Evolutionary conservation across 495 filamentous ascomycete species (phyloP), one percentile per base, ranked within the genome.

Genomic region (Neurospora intermedia): DNA sequence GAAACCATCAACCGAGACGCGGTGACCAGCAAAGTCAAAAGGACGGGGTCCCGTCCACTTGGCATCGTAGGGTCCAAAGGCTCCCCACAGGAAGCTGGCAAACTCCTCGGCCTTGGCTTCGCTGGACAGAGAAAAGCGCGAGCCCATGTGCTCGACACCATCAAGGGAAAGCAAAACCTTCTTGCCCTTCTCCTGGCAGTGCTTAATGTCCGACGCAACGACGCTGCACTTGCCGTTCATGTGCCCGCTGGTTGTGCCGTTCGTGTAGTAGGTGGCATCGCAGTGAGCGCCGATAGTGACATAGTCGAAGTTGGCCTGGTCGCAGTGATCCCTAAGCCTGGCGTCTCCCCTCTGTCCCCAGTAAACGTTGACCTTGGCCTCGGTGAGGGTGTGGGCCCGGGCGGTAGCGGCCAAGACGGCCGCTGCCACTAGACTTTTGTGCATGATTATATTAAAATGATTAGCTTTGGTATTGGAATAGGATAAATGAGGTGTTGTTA

Each of bases 161-260:
- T 89, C 89, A 40, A 92, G 84, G 40, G 89, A 90, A 20, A 92
- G 80, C 48, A 93, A 79, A 66, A 93, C 87, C 42, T 87, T 90
- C 78, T 90, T 92, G 48, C 88, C 88, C 71, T 85, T 81, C 9
- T 79, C 71, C 79, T 92, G 90, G 80, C 91, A 93, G 38, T 80
- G 83, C 46, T 81, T 77, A 75, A 93, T 90, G 69, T 93, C 89
- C 31, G 77, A 72, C 13, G 84, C 79, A 48, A 86, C 80, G 20
- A 69, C 54, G n/a, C 77, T 80, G 75, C 85, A 87, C 23, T 79
- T 42, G 73, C 72, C 80, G 11, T 84, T 79, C n/a, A 86, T 80
- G 8, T 78, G 77, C n/a, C 72, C 54, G 48, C 74, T 75, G n/a
- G 81, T 77, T 40, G 75, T 75, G 41, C 75, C 54, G 71, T 80